Percentiles rank a stretch among this genome's conserved stretches.
Evolutionary conservation across 2,329 filamentous ascomycete genomes (phyloP).

Genomic region (Pestalotiopsis sp.): DNA sequence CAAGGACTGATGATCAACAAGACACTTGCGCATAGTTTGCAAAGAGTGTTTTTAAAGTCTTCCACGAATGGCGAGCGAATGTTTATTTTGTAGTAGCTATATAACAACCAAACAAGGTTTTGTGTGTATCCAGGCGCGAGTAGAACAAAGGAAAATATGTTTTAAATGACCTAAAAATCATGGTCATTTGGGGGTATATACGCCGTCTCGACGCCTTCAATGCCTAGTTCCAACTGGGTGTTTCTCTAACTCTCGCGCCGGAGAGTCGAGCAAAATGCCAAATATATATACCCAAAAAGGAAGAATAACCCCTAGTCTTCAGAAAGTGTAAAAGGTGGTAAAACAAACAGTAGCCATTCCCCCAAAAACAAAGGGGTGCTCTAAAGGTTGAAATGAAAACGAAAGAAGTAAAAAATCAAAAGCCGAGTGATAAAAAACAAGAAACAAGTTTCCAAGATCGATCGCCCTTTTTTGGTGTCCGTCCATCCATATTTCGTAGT

Average conservation of each 20-base stretch:
- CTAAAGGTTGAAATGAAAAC: neutral
- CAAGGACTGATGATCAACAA: too few species aligned
- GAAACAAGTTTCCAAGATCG: neutral
- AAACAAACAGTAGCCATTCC: neutral
- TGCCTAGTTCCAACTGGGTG: neutral
- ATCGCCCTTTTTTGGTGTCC: neutral
- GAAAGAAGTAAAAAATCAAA: neutral
- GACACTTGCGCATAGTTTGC: too few species aligned
- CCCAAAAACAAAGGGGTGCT: neutral
- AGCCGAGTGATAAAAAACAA: too few species aligned
- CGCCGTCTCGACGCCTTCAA: constrained; percentile 2
- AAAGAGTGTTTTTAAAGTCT: neutral
- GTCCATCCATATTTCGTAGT: neutral
- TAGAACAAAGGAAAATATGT: neutral
- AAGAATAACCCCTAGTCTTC: neutral
- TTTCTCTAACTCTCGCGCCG: neutral
- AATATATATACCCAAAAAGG: neutral
- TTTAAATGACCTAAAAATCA: neutral
- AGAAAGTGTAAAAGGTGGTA: neutral
- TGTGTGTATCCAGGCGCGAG: neutral
- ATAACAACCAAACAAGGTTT: constrained; percentile 3
- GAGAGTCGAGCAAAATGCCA: neutral
- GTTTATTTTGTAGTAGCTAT: neutral
- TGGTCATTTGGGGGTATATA: constrained; percentile 6
- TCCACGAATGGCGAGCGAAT: neutral